Evolutionary conservation across 2,329 filamentous ascomycete genomes (phyloP).

Genomic region (Ascocoryne sarcoides): DNA sequence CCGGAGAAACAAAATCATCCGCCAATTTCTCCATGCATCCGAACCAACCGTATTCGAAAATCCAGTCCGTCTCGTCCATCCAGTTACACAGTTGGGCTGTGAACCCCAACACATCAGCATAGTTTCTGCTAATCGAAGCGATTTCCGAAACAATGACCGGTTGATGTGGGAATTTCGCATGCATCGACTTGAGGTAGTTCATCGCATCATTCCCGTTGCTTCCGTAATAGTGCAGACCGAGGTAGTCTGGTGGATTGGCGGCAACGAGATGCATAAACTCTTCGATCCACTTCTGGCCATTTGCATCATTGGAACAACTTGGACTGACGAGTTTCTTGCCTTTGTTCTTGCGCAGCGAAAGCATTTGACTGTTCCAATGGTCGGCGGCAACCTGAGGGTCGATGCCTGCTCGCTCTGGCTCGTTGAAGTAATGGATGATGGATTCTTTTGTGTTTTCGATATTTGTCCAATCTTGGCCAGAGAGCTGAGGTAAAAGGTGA

Average conservation of each 20-base stretch:
- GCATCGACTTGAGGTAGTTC: slow-evolving; percentile 28
- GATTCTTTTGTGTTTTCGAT: slow-evolving; percentile 13
- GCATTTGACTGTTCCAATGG: slow-evolving; percentile 30
- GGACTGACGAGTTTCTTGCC: slow-evolving; percentile 32
- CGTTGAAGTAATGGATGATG: slow-evolving; percentile 36
- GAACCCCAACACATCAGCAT: slow-evolving; percentile 30
- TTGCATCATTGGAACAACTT: slow-evolving; percentile 29
- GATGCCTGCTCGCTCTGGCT: slow-evolving; percentile 33
- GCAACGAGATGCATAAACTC: slow-evolving; percentile 31
- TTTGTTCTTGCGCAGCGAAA: slow-evolving; percentile 25
- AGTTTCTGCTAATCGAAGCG: slow-evolving; percentile 31
- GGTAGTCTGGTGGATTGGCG: slow-evolving; percentile 31
- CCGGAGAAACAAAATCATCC: slow-evolving; percentile 36
- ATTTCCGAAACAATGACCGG: slow-evolving; percentile 33
- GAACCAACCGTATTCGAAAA: slow-evolving; percentile 36
- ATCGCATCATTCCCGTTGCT: slow-evolving; percentile 27
- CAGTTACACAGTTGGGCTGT: slow-evolving; percentile 32
- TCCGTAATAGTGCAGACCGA: slow-evolving; percentile 38
- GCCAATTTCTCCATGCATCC: slow-evolving; percentile 34
- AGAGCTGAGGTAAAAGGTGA: not conserved
- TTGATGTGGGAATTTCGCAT: slow-evolving; percentile 28
- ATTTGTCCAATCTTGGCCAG: slow-evolving; percentile 6
- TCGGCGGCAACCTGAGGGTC: slow-evolving; percentile 29
- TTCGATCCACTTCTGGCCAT: slow-evolving; percentile 32
- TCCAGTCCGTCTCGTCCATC: slow-evolving; percentile 34